Percentiles rank a stretch among this genome's conserved stretches.
These are phyloP conservation scores for Trametopsis cervina DNA, from an alignment of 768 basidiomycete species.

Conservation along the genomic window DNA sequence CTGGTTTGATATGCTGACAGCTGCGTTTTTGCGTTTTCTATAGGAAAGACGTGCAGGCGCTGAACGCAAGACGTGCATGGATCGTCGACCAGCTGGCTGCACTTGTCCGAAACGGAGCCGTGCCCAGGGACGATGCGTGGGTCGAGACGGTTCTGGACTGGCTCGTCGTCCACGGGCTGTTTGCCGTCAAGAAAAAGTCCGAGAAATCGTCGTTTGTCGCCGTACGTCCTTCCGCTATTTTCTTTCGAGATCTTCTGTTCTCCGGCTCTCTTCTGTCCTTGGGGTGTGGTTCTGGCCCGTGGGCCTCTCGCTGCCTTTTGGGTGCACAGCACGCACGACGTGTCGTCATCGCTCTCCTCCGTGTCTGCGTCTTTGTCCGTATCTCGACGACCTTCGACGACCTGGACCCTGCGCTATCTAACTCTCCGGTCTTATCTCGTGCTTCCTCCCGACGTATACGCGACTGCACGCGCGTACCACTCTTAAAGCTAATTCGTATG, in stretches of 20 bases:
- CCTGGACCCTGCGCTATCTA: no score
- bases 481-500: no score
- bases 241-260: no score
- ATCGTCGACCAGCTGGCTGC: conserved; percentile 78
- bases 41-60: conserved; percentile 38
- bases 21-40: not conserved
- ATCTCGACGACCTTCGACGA: no score
- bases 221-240: conserved; percentile 44
- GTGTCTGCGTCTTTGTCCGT: no score
- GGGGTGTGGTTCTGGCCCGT: not conserved
- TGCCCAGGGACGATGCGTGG: conserved; percentile 80
- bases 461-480: no score
- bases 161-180: conserved; percentile 77
- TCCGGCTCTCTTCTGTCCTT: not conserved
- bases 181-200: conserved; percentile 65
- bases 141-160: conserved; percentile 72
- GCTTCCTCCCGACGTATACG: no score
- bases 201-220: conserved; percentile 52
- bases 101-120: conserved; percentile 69
- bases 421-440: no score
- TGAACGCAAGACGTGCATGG: conserved; percentile 67
- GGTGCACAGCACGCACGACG: no score
- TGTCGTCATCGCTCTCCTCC: no score
- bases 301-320: no score
- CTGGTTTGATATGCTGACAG: conserved; percentile 6